Percentiles rank a stretch among this genome's conserved stretches.
Conservation (phyloP, 805 yeast species). For the Saccharomycopsis amapae region DNA sequence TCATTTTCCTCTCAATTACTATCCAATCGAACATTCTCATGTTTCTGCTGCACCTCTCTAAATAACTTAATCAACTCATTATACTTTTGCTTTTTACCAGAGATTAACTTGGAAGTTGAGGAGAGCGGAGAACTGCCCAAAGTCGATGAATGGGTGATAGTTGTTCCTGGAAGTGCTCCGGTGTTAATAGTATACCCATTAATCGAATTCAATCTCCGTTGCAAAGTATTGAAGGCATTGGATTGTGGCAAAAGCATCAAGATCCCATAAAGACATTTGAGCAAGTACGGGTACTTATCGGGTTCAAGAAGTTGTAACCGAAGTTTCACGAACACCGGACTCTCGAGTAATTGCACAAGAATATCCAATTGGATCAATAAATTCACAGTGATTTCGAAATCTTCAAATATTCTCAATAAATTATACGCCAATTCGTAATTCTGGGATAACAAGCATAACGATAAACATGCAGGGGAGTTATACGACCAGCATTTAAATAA, state of each 20-base stretch:
- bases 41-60: conserved; percentile 39
- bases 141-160: background rate
- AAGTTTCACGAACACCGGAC: conserved; percentile 84
- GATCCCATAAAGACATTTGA: conserved; percentile 84
- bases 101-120: conserved; percentile 4
- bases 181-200: conserved; percentile 11
- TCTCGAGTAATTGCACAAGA: conserved; percentile 81
- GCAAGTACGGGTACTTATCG: conserved; percentile 67
- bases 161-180: background rate
- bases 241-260: conserved; percentile 94
- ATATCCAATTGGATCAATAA: conserved; percentile 82
- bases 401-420: conserved; percentile 74
- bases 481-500: conserved; percentile 89
- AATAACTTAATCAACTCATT: conserved; percentile 41
- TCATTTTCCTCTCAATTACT: too few relatives aligned
- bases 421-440: conserved; percentile 81
- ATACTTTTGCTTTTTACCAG: conserved; percentile 11
- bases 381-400: conserved; percentile 72
- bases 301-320: conserved; percentile 88
- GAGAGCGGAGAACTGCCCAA: background rate
- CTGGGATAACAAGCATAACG: conserved; percentile 79
- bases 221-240: conserved; percentile 74
- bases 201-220: conserved; percentile 63
- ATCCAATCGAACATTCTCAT: conserved; percentile 26
- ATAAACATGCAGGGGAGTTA: conserved; percentile 80